Conservation (phyloP, 257 asterid genomes). For the Phtheirospermum japonicum region DNA sequence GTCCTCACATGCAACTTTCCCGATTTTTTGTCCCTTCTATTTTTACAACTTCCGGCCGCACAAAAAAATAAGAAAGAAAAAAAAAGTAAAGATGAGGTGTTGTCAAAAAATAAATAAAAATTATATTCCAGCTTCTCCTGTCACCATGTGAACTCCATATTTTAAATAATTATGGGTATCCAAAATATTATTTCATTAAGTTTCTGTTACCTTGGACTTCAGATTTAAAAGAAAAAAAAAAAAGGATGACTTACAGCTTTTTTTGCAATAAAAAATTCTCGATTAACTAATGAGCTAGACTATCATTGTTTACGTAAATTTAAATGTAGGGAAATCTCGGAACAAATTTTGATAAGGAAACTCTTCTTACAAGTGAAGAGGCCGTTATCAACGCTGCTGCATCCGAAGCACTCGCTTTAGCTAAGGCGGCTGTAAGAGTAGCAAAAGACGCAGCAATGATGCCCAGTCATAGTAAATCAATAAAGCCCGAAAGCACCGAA, state of each 20-base stretch:
- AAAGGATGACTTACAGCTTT: background rate
- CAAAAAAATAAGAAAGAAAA: too few species aligned
- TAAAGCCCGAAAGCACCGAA: conserved; percentile 30
- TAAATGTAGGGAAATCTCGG: conserved; percentile 49
- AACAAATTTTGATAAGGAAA: conserved; percentile 44
- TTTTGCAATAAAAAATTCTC: conserved; percentile 4
- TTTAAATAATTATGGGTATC: background rate
- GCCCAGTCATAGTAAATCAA: conserved; percentile 36
- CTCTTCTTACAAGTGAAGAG: conserved; percentile 63
- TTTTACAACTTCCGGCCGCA: too few species aligned
- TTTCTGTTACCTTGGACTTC: background rate
- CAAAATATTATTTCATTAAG: background rate
- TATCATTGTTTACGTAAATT: conserved; percentile 25
- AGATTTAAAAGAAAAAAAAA: background rate
- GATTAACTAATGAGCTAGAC: conserved; percentile 19
- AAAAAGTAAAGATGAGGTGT: too few species aligned
- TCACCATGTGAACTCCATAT: conserved; percentile 3
- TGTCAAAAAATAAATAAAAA: background rate
- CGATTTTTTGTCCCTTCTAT: background rate
- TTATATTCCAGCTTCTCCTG: conserved; percentile 8
- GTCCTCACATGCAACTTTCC: too few species aligned
- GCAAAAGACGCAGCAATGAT: conserved; percentile 86
- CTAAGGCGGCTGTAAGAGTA: conserved; percentile 78
- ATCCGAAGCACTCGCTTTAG: conserved; percentile 86
- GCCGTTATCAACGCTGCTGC: conserved; percentile 82